Evolutionary conservation across 768 basidiomycete species (phyloP), one percentile per base, ranked within the genome.

Genomic region (Suillus brevipes): DNA sequence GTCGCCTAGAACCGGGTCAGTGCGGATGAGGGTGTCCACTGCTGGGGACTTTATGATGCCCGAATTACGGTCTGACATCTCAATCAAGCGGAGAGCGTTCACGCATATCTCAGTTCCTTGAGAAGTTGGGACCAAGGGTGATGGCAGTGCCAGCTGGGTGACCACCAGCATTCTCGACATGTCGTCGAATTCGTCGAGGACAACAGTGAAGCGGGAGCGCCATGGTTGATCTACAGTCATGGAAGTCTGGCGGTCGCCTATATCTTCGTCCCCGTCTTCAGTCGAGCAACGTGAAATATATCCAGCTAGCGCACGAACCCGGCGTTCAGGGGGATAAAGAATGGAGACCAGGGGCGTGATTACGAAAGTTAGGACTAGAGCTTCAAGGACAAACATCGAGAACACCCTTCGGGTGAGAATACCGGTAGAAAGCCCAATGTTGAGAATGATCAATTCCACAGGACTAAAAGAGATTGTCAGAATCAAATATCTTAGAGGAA

Each of bases 401-500:
- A 98, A 97, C 16, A 97, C 90, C 18, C 85, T 83, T 79, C 81
- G 81, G 1, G 87, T 84, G 53, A 99, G 81, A 66, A 97, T 95
- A 0, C 85, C 84, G 6, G 92, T 94, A 2, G 83, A 80, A 16
- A 97, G 79, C 1, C 97, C 96, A 68, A 98, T 94, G 69, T 98
- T 99, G 67, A 99, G 89, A 14, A 99, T 95, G 72, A 99, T 97
- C 52, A 98, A 81, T 71, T 97, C 96, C 10, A 98, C 94, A 5
- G 97, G 83, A 49, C 91, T 92, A 16, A 6, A 28, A 20, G 25
- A 50, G 14, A 50, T 14, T 70, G 68, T 61, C 34, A 64, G 2
- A 23, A 13, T 36, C 20, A 65, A 57, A 36, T 37, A 64, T 8
- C 43, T 0, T 42, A 0, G 23, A 55, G 60, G 43, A 9, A 84